These are phyloP conservation scores for Chiua virens DNA, from an alignment of 768 basidiomycete genomes.

Conservation along the genomic window DNA sequence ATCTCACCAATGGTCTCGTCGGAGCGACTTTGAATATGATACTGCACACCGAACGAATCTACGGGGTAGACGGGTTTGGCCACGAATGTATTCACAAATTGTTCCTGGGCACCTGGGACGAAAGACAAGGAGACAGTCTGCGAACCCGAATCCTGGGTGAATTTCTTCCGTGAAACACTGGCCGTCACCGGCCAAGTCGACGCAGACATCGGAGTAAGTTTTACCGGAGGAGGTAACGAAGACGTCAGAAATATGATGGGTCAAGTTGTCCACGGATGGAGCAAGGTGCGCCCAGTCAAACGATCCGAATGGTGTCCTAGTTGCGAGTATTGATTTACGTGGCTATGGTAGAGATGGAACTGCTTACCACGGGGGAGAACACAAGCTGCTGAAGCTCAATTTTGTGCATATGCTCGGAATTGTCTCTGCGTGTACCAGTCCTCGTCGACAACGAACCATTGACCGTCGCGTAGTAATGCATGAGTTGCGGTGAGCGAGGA, in stretches of 20 bases:
- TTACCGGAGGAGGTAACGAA: slow-evolving; percentile 44
- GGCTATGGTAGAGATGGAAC: neutral
- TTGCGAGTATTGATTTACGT: slow-evolving; percentile 1
- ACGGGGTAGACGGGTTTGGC: slow-evolving; percentile 27
- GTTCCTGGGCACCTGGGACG: slow-evolving; percentile 46
- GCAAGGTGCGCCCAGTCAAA: slow-evolving; percentile 43
- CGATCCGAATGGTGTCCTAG: slow-evolving; percentile 31
- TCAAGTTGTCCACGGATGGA: slow-evolving; percentile 46
- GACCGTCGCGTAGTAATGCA: slow-evolving; percentile 49
- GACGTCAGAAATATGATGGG: slow-evolving; percentile 44
- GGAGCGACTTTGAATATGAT: slow-evolving; percentile 48
- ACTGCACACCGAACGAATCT: slow-evolving; percentile 45
- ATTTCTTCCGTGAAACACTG: slow-evolving; percentile 43
- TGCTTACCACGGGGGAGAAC: slow-evolving; percentile 51
- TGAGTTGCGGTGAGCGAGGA: slow-evolving; percentile 54
- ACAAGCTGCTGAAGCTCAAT: slow-evolving; percentile 78
- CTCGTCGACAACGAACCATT: slow-evolving; percentile 66
- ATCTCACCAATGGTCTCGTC: slow-evolving; percentile 64
- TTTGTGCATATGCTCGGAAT: slow-evolving; percentile 32
- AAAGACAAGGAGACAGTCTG: slow-evolving; percentile 53
- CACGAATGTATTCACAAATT: slow-evolving; percentile 45
- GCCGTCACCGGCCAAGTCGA: slow-evolving; percentile 32
- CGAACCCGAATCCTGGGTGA: slow-evolving; percentile 35
- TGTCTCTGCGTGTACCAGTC: slow-evolving; percentile 45
- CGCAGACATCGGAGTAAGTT: slow-evolving; percentile 54